phyloP scores from a whole-genome alignment of 164 flowering plant genomes.

The Cinnamomum micranthum region DNA sequence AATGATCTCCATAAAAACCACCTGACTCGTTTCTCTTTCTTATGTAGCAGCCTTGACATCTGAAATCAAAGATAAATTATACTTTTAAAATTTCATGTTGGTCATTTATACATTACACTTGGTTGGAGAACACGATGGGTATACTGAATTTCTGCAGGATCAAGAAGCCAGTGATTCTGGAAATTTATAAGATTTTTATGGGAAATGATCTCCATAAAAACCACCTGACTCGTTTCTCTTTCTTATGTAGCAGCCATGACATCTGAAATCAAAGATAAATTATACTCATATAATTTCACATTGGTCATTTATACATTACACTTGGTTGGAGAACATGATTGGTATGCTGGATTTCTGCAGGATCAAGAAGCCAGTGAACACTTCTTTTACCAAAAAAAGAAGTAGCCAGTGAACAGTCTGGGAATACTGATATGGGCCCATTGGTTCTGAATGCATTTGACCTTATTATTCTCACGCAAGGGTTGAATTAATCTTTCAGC shows the following conservation, averaged over 20 bases:
- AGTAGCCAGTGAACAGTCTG: slow-evolving; percentile 27
- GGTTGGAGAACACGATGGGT: slow-evolving; percentile 1
- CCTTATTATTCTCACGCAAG: slow-evolving; percentile 90
- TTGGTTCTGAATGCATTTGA: slow-evolving; percentile 87
- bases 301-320: too few relatives aligned
- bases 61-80: not conserved
- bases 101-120: not conserved
- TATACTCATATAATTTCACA: too few relatives aligned
- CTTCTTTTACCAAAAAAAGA: too few relatives aligned
- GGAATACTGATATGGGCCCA: slow-evolving; percentile 62
- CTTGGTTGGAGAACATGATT: too few relatives aligned
- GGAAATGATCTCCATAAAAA: too few relatives aligned
- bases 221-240: too few relatives aligned
- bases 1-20: not conserved
- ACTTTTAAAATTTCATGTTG: not conserved
- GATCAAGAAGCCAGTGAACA: too few relatives aligned
- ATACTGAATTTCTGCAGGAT: slow-evolving; percentile 40
- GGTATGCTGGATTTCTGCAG: too few relatives aligned
- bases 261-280: too few relatives aligned
- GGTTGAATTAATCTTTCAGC: slow-evolving; percentile 86
- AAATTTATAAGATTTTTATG: too few relatives aligned
- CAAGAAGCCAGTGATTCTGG: slow-evolving; percentile 18
- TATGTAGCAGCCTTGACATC: too few relatives aligned
- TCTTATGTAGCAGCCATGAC: too few relatives aligned
- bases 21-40: not conserved